phyloP scores from a whole-genome alignment of 345 rosid species.

The Pistacia vera region DNA sequence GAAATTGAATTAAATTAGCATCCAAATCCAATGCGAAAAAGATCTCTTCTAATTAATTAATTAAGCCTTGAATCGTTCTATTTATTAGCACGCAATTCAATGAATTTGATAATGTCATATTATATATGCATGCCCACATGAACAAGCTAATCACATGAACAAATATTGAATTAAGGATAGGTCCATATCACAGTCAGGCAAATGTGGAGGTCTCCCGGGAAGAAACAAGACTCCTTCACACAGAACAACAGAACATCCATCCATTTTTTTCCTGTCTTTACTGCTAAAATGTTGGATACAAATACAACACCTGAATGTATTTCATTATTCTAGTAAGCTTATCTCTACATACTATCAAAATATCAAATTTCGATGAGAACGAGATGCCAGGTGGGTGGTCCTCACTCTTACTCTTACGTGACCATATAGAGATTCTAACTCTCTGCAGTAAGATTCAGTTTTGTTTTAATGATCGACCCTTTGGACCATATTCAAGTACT shows the following conservation, averaged over 20 bases:
- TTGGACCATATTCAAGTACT: background rate
- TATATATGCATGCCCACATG: background rate
- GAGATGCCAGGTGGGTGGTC: conserved; percentile 11
- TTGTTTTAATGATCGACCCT: background rate
- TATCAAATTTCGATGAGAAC: background rate
- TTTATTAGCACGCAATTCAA: background rate
- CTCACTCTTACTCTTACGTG: conserved; percentile 3
- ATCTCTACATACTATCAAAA: background rate
- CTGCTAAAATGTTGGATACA: conserved; percentile 14
- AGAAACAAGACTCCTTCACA: conserved; percentile 40
- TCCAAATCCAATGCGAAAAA: no score
- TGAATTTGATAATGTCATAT: background rate
- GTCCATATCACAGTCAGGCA: conserved; percentile 21
- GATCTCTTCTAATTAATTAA: background rate
- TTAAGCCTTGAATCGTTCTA: background rate
- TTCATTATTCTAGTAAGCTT: conserved; percentile 8
- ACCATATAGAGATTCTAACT: conserved; percentile 20
- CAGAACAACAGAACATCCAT: conserved; percentile 23
- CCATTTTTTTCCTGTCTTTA: background rate
- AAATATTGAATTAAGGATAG: background rate
- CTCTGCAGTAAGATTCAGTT: background rate
- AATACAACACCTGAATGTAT: conserved; percentile 16
- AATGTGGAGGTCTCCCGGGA: conserved; percentile 35
- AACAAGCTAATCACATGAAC: background rate
- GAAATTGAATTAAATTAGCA: no score